Conservation (phyloP, 2,329 filamentous ascomycete species). For the Bipolaris cookei region DNA sequence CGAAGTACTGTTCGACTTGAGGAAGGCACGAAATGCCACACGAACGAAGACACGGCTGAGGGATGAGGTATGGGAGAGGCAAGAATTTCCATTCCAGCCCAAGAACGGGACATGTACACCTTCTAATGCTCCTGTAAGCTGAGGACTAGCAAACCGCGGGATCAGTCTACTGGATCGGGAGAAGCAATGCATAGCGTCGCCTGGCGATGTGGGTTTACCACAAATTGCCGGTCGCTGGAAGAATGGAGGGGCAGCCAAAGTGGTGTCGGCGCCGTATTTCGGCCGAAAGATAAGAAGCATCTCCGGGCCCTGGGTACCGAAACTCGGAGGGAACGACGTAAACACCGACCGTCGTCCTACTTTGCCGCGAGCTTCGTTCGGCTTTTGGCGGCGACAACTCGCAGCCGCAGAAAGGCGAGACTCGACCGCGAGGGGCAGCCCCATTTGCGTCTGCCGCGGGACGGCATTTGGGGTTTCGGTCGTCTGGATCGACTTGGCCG, state of each 20-base stretch:
- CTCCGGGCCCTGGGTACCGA: conserved; percentile 15
- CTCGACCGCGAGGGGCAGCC: conserved; percentile 35
- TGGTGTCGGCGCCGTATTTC: conserved; percentile 10
- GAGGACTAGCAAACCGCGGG: conserved; percentile 14
- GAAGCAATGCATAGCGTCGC: conserved; percentile 22
- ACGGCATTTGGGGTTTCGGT: background rate
- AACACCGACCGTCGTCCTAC: conserved; percentile 21
- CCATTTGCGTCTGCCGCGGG: conserved; percentile 12
- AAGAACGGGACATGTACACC: conserved; percentile 1
- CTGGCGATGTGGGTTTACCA: background rate
- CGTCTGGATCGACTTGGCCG: conserved; percentile 20
- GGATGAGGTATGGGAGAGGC: background rate
- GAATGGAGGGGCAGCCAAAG: conserved; percentile 20
- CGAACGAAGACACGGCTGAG: background rate
- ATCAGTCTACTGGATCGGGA: conserved; percentile 25
- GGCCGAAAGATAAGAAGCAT: conserved; percentile 21
- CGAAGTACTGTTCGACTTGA: background rate
- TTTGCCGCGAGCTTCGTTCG: conserved; percentile 24
- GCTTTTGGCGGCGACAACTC: conserved; percentile 36
- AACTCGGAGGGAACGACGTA: conserved; percentile 17
- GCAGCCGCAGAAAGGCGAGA: conserved; percentile 38
- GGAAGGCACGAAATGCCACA: background rate
- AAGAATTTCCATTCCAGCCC: background rate
- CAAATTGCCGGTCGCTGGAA: conserved; percentile 10
- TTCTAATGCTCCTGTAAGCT: conserved; percentile 18